Evolutionary conservation across 1,284 basidiomycete genomes (phyloP), one percentile per base, ranked within the genome.

Genomic region (Malassezia yamatoensis): DNA sequence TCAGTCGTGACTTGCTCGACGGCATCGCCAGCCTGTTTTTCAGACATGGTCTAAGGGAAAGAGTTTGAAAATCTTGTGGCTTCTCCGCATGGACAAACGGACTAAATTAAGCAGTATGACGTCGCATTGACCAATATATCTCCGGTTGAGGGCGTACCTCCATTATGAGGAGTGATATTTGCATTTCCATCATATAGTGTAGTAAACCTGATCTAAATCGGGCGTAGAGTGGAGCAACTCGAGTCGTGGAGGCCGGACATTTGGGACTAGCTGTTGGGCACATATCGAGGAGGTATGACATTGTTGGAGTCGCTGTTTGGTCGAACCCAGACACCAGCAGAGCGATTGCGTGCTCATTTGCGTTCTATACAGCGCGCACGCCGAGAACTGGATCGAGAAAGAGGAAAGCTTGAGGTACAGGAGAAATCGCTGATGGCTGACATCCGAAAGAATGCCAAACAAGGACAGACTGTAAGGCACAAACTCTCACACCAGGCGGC

Each of bases 381-480:
- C 77, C 84, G 93, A 47, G 93, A 98, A 76, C 84, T 98, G 45
- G 93, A 98, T 76, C 83, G 94, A 54, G 93, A 98, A 78, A 84
- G 90, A 54, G 81, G 81, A 38, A 98, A 94, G 77, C 84, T 98
- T 52, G 94, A 98, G 76, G 84, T 85, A 72, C 88, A 90, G 75
- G 78, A 78, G 66, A 78, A 78, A 70, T 76, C 78, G 60, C 70
- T 78, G 37, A 66, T 77, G n/a, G 60, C 80, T 68, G 94, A 98
- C 74, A 99, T 98, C 75, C 96, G 90, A 82, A 89, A 88, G 78
- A 90, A 86, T 65, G 94, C 94, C 16, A 91, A 94, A 75, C 81
- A 85, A 44, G 93, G 94, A 21, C 91, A 99, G 78, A 85, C 96
- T 82, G 91, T 94, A 70, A 61, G 83, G 77, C 29, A 24, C 7